phyloP scores from a whole-genome alignment of 345 rosid species.

The Populus tremula region DNA sequence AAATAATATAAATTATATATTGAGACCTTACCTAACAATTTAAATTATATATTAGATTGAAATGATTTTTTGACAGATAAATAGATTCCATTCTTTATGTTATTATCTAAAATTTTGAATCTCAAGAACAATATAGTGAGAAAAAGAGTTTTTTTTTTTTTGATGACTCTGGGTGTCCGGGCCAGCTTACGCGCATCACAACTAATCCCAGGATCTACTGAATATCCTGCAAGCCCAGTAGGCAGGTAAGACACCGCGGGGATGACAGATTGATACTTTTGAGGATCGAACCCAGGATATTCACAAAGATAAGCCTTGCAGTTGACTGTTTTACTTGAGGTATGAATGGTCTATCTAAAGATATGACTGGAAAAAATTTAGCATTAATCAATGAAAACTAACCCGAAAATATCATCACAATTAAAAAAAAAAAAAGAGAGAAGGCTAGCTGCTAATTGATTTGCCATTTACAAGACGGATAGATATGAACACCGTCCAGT shows the following conservation, averaged over 20 bases:
- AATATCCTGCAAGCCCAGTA: too few relatives aligned
- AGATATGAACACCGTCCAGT: constrained; percentile 12
- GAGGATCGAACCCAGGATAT: too few relatives aligned
- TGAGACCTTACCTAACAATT: fast-evolving
- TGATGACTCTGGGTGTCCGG: too few relatives aligned
- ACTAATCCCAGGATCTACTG: too few relatives aligned
- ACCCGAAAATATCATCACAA: not conserved
- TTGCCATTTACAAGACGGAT: not conserved
- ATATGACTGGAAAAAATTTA: not conserved
- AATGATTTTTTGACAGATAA: fast-evolving
- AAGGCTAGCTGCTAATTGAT: not conserved
- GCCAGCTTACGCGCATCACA: too few relatives aligned
- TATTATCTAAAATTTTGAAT: not conserved
- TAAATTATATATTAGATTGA: too few relatives aligned
- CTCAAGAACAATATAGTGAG: not conserved
- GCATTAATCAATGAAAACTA: not conserved
- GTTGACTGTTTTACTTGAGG: too few relatives aligned
- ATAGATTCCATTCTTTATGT: not conserved
- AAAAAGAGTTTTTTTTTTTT: too few relatives aligned
- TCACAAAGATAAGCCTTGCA: too few relatives aligned
- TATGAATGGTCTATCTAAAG: not conserved
- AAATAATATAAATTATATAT: too few relatives aligned
- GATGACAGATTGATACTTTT: too few relatives aligned
- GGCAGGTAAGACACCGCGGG: too few relatives aligned
- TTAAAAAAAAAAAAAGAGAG: not conserved